These are phyloP conservation scores for Stevia rebaudiana DNA, from an alignment of 140 eudicot species.

Conservation along the genomic window DNA sequence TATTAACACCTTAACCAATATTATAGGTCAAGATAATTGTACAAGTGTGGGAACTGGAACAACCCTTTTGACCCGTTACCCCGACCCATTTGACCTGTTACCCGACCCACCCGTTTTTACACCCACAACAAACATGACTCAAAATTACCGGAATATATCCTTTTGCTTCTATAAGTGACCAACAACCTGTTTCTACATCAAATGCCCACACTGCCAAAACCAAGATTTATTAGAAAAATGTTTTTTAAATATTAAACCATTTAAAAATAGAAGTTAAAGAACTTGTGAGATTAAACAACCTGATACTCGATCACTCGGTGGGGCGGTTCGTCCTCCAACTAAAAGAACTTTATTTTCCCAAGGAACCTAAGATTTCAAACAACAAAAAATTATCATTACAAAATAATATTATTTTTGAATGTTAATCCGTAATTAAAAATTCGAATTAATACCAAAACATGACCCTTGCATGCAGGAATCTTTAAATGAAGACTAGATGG, in stretches of 20 bases:
- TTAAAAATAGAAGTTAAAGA: neutral
- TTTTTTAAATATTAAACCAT: neutral
- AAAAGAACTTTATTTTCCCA: constrained; percentile 54
- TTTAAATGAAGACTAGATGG: constrained; percentile 84
- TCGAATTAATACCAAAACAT: constrained; percentile 56
- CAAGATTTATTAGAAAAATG: neutral
- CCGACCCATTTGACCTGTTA: neutral
- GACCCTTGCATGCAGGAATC: constrained; percentile 94
- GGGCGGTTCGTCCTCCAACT: constrained; percentile 70
- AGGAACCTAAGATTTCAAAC: constrained; percentile 46
- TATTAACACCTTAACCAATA: neutral
- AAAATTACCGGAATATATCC: constrained; percentile 37
- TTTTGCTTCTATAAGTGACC: constrained; percentile 90
- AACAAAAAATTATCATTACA: constrained; percentile 2
- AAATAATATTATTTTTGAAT: neutral
- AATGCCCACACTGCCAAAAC: constrained; percentile 80
- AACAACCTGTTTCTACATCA: constrained; percentile 78
- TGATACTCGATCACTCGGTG: constrained; percentile 70
- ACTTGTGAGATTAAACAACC: constrained; percentile 36
- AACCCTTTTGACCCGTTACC: too few relatives aligned
- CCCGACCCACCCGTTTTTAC: neutral
- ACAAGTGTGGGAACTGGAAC: neutral
- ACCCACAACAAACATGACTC: neutral
- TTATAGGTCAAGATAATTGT: neutral
- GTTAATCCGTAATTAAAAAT: neutral